Conservation (phyloP, 805 yeast genomes). For the Torulaspora delbrueckii region DNA sequence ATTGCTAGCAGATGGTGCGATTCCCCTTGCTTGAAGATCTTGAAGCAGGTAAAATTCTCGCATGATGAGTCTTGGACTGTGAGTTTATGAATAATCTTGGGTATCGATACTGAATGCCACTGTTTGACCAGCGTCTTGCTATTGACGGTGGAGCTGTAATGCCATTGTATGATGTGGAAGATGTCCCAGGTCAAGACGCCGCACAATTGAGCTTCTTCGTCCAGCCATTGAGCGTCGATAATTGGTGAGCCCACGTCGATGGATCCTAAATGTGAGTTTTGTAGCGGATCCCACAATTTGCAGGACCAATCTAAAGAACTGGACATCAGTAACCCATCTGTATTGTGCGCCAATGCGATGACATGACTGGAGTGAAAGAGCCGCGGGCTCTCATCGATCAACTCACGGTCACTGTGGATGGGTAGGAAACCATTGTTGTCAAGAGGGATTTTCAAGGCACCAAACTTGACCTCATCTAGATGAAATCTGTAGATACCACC, state of each 20-base stretch:
- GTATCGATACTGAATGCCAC: constrained; percentile 4
- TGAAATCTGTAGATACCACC: constrained; percentile 28
- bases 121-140: constrained; percentile 2
- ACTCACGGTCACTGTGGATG: background rate
- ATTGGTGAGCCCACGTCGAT: constrained; percentile 21
- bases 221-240: constrained; percentile 19
- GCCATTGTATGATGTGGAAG: constrained; percentile 12
- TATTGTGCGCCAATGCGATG: constrained; percentile 15
- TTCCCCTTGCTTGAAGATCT: constrained; percentile 4
- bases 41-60: constrained; percentile 14
- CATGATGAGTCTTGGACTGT: constrained; percentile 4
- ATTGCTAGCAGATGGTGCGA: constrained; percentile 6
- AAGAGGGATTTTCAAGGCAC: constrained; percentile 7
- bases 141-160: constrained; percentile 4
- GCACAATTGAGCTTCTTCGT: constrained; percentile 3
- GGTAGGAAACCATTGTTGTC: constrained; percentile 27
- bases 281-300: constrained; percentile 24
- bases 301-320: constrained; percentile 28
- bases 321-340: constrained; percentile 19
- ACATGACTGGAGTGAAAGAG: constrained; percentile 25
- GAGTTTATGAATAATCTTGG: constrained; percentile 8
- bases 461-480: constrained; percentile 5
- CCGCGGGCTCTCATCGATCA: background rate
- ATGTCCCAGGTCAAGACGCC: constrained; percentile 17
- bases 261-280: constrained; percentile 11